A percentile compares a stretch with the other conserved stretches of the same genome.
phyloP scores from a whole-genome alignment of 768 basidiomycete species.

The Lactifluus volemus region DNA sequence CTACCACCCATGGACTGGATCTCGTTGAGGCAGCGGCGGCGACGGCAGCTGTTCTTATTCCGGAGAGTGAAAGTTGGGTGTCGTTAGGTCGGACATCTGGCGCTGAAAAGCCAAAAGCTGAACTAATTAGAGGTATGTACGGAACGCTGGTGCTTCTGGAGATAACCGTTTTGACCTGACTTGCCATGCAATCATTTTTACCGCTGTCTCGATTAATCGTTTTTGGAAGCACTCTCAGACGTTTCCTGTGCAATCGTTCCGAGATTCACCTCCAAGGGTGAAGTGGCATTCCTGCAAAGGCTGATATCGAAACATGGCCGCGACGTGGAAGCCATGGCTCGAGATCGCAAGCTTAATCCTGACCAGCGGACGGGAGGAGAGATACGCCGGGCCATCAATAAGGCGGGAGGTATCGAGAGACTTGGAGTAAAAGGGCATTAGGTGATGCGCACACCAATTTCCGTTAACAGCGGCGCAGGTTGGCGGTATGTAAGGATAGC shows the following conservation, averaged over 20 bases:
- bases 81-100: conserved; percentile 3
- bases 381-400: conserved; percentile 52
- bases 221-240: conserved; percentile 14
- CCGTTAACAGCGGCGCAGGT: conserved; percentile 4
- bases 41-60: background rate
- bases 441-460: background rate
- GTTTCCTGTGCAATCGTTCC: conserved; percentile 1
- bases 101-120: conserved; percentile 4
- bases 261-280: conserved; percentile 61
- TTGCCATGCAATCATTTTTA: conserved; percentile 13
- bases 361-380: conserved; percentile 82
- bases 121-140: conserved; percentile 16
- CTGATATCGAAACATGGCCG: conserved; percentile 63
- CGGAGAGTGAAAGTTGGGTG: conserved; percentile 9
- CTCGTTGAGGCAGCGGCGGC: conserved; percentile 13
- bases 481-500: conserved; percentile 13
- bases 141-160: conserved; percentile 15
- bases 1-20: background rate
- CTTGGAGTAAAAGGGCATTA: conserved; percentile 15
- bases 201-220: conserved; percentile 7
- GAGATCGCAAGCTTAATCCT: conserved; percentile 69
- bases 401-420: conserved; percentile 39
- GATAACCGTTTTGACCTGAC: conserved; percentile 17
- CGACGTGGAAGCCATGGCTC: conserved; percentile 68
- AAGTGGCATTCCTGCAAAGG: conserved; percentile 53